A percentile compares a stretch with the other conserved stretches of the same genome.
Evolutionary conservation across 148 eudicot species (phyloP).

Genomic region (Camellia lanceoleosa): DNA sequence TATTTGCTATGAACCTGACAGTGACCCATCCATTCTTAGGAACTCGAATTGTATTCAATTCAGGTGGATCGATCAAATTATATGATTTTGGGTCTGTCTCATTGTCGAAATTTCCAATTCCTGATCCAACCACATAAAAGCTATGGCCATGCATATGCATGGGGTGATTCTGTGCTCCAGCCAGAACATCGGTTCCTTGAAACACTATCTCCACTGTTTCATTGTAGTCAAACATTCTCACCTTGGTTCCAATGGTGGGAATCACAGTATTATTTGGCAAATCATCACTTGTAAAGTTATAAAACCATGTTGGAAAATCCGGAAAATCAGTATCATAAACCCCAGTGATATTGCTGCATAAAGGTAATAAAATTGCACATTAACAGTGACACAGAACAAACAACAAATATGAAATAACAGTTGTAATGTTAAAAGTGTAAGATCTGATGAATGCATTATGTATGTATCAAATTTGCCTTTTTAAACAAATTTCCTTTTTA

Average conservation of each 20-base stretch:
- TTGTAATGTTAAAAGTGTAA: too few species aligned
- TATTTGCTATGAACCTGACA: background rate
- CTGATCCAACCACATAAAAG: slow-evolving; percentile 11
- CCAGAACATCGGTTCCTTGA: background rate
- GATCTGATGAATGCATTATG: too few species aligned
- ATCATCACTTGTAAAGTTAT: background rate
- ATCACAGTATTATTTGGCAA: background rate
- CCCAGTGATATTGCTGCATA: background rate
- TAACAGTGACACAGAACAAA: too few species aligned
- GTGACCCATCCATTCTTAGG: slow-evolving; percentile 1
- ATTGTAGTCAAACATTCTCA: background rate
- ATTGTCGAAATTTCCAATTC: background rate
- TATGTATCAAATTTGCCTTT: too few species aligned
- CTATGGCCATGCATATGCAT: slow-evolving; percentile 6
- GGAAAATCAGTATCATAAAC: background rate
- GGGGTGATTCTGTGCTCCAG: slow-evolving; percentile 5
- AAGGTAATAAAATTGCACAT: too few species aligned
- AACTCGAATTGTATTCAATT: slow-evolving; percentile 2
- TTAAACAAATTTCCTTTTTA: background rate
- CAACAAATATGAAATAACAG: too few species aligned
- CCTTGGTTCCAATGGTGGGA: background rate
- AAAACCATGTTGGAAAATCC: background rate
- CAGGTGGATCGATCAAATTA: background rate
- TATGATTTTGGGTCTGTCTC: background rate
- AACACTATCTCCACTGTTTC: slow-evolving; percentile 9